Evolutionary conservation across 2,329 filamentous ascomycete species (phyloP).

Genomic region (Penicillium sp.): DNA sequence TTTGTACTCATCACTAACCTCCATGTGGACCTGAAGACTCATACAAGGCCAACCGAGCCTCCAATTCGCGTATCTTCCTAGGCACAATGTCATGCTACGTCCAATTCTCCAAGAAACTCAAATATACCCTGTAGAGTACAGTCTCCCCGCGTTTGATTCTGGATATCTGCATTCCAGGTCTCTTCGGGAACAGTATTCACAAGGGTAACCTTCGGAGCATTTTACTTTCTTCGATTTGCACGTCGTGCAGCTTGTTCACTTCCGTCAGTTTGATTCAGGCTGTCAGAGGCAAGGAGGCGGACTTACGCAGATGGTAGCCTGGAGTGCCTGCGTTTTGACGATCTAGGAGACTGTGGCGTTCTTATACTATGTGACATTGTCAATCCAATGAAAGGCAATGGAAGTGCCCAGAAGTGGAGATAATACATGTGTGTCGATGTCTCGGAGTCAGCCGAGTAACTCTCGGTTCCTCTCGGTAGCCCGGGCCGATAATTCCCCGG

Average conservation of each 20-base stretch:
- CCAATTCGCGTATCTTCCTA: slow-evolving; percentile 1
- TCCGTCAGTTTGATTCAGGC: not conserved
- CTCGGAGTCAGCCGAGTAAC: not conserved
- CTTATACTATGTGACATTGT: not conserved
- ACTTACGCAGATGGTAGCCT: not conserved
- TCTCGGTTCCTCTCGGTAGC: not conserved
- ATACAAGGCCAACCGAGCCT: slow-evolving; percentile 2
- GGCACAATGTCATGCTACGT: not conserved
- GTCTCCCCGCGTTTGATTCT: not conserved
- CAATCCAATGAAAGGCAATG: not conserved
- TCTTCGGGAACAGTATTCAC: not conserved
- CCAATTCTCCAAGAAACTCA: too few species aligned
- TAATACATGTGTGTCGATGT: not conserved
- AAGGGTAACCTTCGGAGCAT: not conserved
- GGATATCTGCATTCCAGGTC: slow-evolving; percentile 2
- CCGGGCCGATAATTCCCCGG: not conserved
- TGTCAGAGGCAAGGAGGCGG: not conserved
- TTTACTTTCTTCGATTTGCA: slow-evolving; percentile 2
- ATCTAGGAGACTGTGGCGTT: not conserved
- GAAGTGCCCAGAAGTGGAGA: not conserved
- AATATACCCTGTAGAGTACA: not conserved
- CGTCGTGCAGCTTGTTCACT: not conserved
- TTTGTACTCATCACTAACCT: not conserved
- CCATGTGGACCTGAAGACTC: not conserved
- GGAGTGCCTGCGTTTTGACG: not conserved